phyloP scores from a whole-genome alignment of 176 grass and related monocot genomes.

The Calamus simplicifolius region DNA sequence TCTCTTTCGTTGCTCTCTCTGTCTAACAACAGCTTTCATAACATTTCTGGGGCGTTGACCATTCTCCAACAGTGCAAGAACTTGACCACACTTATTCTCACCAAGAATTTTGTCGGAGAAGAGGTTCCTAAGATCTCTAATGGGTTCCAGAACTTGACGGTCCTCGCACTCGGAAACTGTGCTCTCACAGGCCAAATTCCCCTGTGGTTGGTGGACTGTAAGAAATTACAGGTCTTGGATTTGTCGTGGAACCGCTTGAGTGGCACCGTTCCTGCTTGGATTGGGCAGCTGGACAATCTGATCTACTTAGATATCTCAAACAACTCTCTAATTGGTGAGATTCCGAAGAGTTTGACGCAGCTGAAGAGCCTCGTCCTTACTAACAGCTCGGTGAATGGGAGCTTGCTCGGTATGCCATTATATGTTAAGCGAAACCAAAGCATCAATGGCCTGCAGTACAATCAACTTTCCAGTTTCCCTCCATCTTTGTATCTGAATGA shows the following conservation, averaged over 20 bases:
- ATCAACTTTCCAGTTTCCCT: conserved; percentile 87
- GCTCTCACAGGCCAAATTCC: conserved; percentile 62
- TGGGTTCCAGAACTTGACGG: conserved; percentile 55
- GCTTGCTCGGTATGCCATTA: conserved; percentile 53
- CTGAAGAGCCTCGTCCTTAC: conserved; percentile 59
- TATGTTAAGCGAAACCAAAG: conserved; percentile 90
- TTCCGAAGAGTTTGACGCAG: conserved; percentile 61
- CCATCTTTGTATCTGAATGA: conserved; percentile 73
- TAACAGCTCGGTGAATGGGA: conserved; percentile 21
- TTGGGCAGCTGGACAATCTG: conserved; percentile 55
- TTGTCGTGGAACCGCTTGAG: conserved; percentile 86
- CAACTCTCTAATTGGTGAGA: conserved; percentile 63
- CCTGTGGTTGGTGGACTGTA: conserved; percentile 45
- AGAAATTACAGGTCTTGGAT: conserved; percentile 85
- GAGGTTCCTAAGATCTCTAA: conserved; percentile 30
- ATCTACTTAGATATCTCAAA: conserved; percentile 92
- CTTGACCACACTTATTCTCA: conserved; percentile 77
- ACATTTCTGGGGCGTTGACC: conserved; percentile 43
- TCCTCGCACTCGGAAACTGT: conserved; percentile 75
- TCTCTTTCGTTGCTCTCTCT: conserved; percentile 67
- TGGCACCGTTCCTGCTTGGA: conserved; percentile 44
- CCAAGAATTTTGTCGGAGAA: conserved; percentile 73
- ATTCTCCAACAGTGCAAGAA: conserved; percentile 52
- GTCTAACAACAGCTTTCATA: conserved; percentile 88
- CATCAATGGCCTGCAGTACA: conserved; percentile 68